Conservation (phyloP, 208 protist species). For the Leishmania gerbilli region DNA sequence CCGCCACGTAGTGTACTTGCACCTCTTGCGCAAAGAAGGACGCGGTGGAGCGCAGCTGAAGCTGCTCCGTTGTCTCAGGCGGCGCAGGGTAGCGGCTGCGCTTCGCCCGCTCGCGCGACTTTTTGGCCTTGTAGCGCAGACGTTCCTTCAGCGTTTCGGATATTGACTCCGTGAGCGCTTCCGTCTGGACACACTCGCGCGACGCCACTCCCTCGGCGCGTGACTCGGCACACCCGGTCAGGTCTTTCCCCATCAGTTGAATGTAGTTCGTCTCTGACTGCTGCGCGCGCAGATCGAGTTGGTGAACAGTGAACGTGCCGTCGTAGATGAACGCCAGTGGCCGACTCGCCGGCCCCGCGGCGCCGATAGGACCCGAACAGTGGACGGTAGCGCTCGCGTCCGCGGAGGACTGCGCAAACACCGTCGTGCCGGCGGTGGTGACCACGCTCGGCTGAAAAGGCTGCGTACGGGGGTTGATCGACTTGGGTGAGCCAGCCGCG, state of each 20-base stretch:
- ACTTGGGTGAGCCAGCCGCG: background rate
- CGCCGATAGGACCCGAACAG: background rate
- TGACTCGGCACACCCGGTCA: slow-evolving; percentile 69
- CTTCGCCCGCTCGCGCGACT: slow-evolving; percentile 58
- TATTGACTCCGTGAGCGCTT: slow-evolving; percentile 77
- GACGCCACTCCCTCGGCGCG: slow-evolving; percentile 63
- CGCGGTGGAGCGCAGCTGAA: slow-evolving; percentile 61
- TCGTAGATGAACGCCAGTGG: slow-evolving; percentile 52
- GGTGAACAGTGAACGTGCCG: slow-evolving; percentile 68
- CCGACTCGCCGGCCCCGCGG: background rate
- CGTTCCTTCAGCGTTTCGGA: slow-evolving; percentile 45
- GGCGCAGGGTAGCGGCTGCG: slow-evolving; percentile 64
- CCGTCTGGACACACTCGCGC: slow-evolving; percentile 82
- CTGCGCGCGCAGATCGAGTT: slow-evolving; percentile 60
- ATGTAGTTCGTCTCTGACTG: slow-evolving; percentile 70
- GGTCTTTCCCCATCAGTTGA: slow-evolving; percentile 54
- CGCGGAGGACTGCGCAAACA: background rate
- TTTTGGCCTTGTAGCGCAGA: slow-evolving; percentile 50
- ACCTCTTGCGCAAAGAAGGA: slow-evolving; percentile 78
- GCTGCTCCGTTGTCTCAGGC: slow-evolving; percentile 63
- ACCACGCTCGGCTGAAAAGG: background rate
- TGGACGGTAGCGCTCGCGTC: background rate
- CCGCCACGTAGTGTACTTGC: slow-evolving; percentile 72
- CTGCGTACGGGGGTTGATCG: background rate
- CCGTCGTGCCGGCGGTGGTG: background rate